Conservation (phyloP, 495 filamentous ascomycete species). For the Neurospora sp. region DNA sequence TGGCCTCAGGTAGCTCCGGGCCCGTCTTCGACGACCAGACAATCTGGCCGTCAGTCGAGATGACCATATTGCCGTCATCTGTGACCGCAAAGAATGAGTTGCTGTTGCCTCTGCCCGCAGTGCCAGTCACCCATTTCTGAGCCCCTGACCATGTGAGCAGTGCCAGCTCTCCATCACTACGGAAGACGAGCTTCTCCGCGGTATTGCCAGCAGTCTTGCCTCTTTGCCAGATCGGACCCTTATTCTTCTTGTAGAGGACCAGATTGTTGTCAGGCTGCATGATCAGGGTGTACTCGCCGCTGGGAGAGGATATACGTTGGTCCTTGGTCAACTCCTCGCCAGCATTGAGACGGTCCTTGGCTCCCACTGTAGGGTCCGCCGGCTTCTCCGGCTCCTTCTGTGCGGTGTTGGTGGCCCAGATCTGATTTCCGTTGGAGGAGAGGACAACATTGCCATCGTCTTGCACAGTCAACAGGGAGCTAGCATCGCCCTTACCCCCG, state of each 20-base stretch:
- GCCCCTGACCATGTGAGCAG: background rate
- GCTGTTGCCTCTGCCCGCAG: background rate
- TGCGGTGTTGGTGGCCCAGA: background rate
- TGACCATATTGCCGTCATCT: background rate
- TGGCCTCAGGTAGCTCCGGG: background rate
- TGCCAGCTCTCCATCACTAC: background rate
- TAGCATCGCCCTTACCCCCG: background rate
- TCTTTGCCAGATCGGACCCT: background rate
- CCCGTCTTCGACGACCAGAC: background rate
- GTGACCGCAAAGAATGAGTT: background rate
- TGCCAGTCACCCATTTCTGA: background rate
- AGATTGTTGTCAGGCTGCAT: background rate
- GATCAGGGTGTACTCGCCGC: background rate
- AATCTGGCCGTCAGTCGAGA: background rate
- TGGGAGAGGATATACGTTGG: background rate
- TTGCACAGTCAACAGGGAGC: background rate
- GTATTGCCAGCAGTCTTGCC: background rate
- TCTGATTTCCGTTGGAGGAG: background rate
- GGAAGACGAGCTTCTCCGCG: background rate
- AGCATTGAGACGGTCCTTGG: background rate
- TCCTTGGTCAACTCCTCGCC: background rate
- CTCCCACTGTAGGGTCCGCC: background rate
- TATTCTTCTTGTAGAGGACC: background rate
- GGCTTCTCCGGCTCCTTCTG: background rate
- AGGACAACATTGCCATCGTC: background rate